A percentile compares a stretch with the other conserved stretches of the same genome.
These are phyloP conservation scores for Austroboletus eburneus DNA, from an alignment of 768 basidiomycete genomes.

Conservation along the genomic window DNA sequence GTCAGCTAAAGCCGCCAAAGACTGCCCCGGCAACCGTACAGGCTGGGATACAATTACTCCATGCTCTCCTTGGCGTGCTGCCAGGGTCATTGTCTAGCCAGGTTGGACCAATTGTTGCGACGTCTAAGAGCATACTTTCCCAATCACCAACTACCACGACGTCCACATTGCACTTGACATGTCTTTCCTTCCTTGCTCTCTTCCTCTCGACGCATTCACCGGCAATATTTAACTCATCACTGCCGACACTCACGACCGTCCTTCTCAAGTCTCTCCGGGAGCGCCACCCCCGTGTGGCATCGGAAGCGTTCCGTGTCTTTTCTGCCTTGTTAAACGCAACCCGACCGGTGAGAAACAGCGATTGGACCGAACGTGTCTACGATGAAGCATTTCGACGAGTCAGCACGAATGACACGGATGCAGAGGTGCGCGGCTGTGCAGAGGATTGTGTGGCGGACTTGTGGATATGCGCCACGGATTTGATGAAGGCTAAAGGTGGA, in stretches of 20 bases:
- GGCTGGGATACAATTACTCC: constrained; percentile 78
- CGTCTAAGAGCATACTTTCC: constrained; percentile 59
- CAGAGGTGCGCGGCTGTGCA: constrained; percentile 80
- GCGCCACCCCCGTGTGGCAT: constrained; percentile 83
- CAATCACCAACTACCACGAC: constrained; percentile 71
- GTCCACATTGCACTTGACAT: constrained; percentile 77
- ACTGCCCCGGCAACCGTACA: constrained; percentile 74
- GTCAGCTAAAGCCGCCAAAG: constrained; percentile 81
- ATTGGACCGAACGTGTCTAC: constrained; percentile 75
- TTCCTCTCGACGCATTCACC: constrained; percentile 72
- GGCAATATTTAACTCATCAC: constrained; percentile 50
- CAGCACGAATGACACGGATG: constrained; percentile 80
- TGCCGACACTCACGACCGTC: constrained; percentile 68
- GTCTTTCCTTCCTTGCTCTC: constrained; percentile 78
- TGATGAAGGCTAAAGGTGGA: constrained; percentile 55
- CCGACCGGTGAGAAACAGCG: constrained; percentile 59
- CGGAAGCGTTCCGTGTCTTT: constrained; percentile 85
- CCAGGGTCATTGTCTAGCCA: constrained; percentile 79
- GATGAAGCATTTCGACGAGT: constrained; percentile 67
- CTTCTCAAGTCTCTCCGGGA: constrained; percentile 74
- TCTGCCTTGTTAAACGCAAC: constrained; percentile 75
- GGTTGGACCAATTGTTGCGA: constrained; percentile 57
- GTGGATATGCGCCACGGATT: constrained; percentile 81
- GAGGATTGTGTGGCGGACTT: constrained; percentile 83
- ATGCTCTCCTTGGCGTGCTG: constrained; percentile 71